These are phyloP conservation scores for Mycena albidolilacea DNA, from an alignment of 768 basidiomycete species.

Conservation along the genomic window DNA sequence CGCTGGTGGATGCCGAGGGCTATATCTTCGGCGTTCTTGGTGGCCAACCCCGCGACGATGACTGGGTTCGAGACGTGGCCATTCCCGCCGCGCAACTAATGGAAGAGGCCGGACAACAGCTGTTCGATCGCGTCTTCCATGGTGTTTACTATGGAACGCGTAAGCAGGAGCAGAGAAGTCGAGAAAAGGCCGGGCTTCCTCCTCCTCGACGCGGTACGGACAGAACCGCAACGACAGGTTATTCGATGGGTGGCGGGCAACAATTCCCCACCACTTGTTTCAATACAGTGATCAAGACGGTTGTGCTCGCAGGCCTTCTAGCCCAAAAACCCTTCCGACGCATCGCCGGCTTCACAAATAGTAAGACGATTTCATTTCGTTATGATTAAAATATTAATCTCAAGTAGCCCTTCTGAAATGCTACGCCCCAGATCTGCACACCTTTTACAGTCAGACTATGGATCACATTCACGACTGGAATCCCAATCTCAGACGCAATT, in stretches of 20 bases:
- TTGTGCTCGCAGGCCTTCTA: not conserved
- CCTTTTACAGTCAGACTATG: not conserved
- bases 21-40: not conserved
- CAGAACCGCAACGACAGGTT: not conserved
- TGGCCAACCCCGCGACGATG: not conserved
- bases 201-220: not conserved
- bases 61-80: not conserved
- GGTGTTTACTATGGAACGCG: constrained; percentile 6
- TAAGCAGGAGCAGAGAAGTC: not conserved
- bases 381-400: not conserved
- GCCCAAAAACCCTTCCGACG: constrained; percentile 7
- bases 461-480: not conserved
- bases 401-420: not conserved
- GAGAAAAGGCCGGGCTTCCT: not conserved
- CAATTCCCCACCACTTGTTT: not conserved
- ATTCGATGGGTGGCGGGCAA: constrained; percentile 21
- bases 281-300: not conserved
- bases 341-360: constrained; percentile 3
- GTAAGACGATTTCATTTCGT: not conserved
- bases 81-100: too few relatives aligned
- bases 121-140: constrained; percentile 6
- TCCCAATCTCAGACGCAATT: not conserved
- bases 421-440: not conserved
- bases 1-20: too few relatives aligned
- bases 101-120: not conserved